Conservation (phyloP, 1,284 basidiomycete species). For the Takashimella koratensis region DNA sequence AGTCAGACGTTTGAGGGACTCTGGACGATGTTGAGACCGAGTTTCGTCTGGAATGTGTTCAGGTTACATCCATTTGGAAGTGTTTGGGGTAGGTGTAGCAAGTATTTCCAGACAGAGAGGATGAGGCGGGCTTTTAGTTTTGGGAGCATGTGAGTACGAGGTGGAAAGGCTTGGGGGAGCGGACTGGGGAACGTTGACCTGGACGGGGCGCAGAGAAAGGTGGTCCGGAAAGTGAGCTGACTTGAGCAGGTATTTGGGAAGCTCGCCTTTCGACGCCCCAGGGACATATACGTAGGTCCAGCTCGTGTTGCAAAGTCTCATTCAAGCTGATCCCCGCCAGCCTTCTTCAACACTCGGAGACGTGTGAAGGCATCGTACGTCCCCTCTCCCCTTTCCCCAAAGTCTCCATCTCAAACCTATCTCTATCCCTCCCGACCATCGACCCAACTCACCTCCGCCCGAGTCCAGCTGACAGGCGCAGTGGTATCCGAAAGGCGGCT, state of each 20-base stretch:
- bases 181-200: no score
- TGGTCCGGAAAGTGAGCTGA: background rate
- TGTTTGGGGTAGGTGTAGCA: constrained; percentile 45
- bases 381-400: background rate
- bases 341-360: constrained; percentile 56
- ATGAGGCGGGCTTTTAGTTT: constrained; percentile 53
- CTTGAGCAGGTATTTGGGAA: constrained; percentile 43
- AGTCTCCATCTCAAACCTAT: background rate
- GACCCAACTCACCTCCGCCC: no score
- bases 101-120: constrained; percentile 54
- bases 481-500: constrained; percentile 56
- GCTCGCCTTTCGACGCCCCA: constrained; percentile 55
- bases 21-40: constrained; percentile 49
- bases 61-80: constrained; percentile 46
- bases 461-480: constrained; percentile 1
- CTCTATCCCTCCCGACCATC: no score
- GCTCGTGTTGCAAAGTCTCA: background rate
- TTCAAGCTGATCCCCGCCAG: constrained; percentile 7
- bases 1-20: constrained; percentile 51
- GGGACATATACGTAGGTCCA: constrained; percentile 51
- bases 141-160: constrained; percentile 47
- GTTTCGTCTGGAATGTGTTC: constrained; percentile 49
- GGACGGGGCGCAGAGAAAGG: no score
- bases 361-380: constrained; percentile 51
- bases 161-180: constrained; percentile 3